Base-by-base conservation (phyloP, 768 basidiomycete genomes). In the Naganishia onofrii region DNA sequence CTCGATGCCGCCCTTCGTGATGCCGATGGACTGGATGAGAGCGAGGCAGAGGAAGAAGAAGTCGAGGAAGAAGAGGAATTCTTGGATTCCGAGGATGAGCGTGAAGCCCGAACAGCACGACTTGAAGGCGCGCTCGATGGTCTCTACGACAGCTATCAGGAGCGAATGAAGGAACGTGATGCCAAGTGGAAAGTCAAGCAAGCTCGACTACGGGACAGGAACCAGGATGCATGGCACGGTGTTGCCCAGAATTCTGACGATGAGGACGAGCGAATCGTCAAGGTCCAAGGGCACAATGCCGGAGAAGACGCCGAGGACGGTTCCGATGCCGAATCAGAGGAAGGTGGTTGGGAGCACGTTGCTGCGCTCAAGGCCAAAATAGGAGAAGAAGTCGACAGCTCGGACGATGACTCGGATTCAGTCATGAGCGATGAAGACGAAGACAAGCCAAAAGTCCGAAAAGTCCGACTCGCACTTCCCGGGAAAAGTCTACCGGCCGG, bases 51-150 rank as follows among this genome's bases (percentile, higher is more conserved):
- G 32, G 78, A 74, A n/a, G 80, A 81, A n/a, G 84, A 85, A 66
- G 80, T 81, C 0, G 77, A 87, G 55, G 88, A 87, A 73, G 78
- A 79, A 28, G 79, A 82, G 21, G 70, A 78, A n/a, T 76, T 74
- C 66, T 68, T 71, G 57, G 84, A 84, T 17, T 90, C 89, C 21
- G 83, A 83, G 52, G 81, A 82, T 42, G 93, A 92, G 77, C 81
- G 83, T 55, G 88, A 90, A 72, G 81, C 79, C 74, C 88, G 86
- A 77, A 80, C 89, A 17, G 81, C 79, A 1, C 83, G 75, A 3
- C 85, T 98, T 19, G 96, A 98, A 79, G 87, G 83, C n/a, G 90
- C 93, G 75, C 83, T 99, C 69, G 93, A 98, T 76, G 87, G 85
- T 6, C 81, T 97, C 74, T 98, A 99, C 82, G 88, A 93, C 72